phyloP scores from a whole-genome alignment of 495 filamentous ascomycete genomes.

The Penicillium soppii region DNA sequence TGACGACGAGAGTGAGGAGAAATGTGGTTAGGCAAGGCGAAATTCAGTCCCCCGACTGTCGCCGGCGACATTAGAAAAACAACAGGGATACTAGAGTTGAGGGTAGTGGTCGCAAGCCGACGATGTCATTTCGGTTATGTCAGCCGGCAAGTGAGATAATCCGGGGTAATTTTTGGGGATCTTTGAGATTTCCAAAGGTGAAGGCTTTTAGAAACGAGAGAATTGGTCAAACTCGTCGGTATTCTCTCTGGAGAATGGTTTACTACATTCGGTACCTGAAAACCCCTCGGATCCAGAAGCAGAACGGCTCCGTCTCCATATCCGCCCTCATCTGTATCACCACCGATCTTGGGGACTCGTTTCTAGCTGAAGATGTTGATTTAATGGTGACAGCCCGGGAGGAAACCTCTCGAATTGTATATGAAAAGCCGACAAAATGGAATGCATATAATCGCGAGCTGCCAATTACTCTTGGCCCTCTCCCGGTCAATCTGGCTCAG shows the following conservation, averaged over 20 bases:
- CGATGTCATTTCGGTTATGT: conserved; percentile 27
- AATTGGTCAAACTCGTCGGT: neutral
- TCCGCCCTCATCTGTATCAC: conserved; percentile 74
- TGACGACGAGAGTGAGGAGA: neutral
- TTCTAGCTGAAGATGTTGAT: conserved; percentile 63
- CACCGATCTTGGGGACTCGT: conserved; percentile 86
- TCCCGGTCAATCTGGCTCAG: conserved; percentile 24
- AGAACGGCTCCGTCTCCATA: conserved; percentile 36
- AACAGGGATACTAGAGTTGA: neutral
- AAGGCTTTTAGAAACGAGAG: neutral
- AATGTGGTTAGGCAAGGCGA: neutral
- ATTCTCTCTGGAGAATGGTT: conserved; percentile 35
- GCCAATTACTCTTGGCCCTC: conserved; percentile 34
- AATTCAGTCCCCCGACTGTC: conserved; percentile 15
- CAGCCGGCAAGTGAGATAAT: conserved; percentile 24
- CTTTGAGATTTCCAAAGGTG: neutral
- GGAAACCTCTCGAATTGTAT: conserved; percentile 30
- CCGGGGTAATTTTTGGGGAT: conserved; percentile 17
- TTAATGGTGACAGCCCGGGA: conserved; percentile 47
- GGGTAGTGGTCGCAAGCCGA: neutral
- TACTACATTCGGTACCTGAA: conserved; percentile 80
- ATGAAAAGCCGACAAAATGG: conserved; percentile 51
- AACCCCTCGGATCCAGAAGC: conserved; percentile 51
- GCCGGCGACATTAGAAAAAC: conserved; percentile 7
- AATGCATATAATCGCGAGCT: conserved; percentile 53